Evolutionary conservation across 176 grass and related monocot species (phyloP).

Genomic region (Oryza glaberrima): DNA sequence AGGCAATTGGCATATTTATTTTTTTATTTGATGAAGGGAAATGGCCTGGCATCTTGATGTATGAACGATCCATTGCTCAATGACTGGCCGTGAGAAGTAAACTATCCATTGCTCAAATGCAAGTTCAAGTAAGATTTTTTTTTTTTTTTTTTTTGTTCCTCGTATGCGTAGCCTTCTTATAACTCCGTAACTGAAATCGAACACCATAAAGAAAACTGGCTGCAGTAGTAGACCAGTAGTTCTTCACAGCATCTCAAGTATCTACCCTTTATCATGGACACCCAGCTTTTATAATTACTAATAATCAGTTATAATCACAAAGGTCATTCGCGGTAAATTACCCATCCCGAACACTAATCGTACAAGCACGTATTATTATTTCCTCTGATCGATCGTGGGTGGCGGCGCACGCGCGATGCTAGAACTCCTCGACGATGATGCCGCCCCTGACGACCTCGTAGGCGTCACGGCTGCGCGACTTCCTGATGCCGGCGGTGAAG

Average conservation of each 20-base stretch:
- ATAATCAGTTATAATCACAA: not conserved
- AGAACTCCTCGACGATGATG: constrained; percentile 75
- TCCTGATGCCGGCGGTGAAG: constrained; percentile 78
- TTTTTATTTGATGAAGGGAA: no score
- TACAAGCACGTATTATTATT: constrained; percentile 34
- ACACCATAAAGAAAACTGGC: not conserved
- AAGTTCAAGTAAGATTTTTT: no score
- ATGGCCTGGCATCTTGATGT: no score
- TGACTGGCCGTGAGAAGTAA: no score
- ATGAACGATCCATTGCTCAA: no score
- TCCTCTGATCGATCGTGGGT: not conserved
- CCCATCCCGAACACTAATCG: not conserved
- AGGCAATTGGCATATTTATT: no score
- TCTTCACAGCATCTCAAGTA: not conserved
- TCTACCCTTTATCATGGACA: not conserved
- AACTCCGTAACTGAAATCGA: not conserved
- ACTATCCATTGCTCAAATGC: not conserved
- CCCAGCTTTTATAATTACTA: not conserved
- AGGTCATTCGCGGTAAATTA: not conserved
- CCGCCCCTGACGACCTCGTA: constrained; percentile 75
- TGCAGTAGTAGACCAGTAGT: no score
- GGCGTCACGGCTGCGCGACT: constrained; percentile 65
- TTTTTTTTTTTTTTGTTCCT: no score
- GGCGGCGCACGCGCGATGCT: not conserved
- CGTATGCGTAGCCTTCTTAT: not conserved